Conservation (phyloP, 2,329 filamentous ascomycete species). For the Aaosphaeria pasadenensis region DNA sequence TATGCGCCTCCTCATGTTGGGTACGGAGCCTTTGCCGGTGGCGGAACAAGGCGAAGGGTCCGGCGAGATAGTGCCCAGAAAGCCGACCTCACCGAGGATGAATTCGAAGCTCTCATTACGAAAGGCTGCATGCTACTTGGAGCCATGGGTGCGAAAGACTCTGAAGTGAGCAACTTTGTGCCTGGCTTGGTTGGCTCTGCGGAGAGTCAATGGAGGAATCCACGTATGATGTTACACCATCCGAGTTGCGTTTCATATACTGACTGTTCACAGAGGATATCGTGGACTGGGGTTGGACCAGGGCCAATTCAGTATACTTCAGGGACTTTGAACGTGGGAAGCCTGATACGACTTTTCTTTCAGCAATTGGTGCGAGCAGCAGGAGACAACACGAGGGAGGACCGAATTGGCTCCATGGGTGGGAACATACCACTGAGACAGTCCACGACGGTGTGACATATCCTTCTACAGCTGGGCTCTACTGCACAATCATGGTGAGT, state of each 20-base stretch:
- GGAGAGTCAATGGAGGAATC: background rate
- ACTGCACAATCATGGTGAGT: background rate
- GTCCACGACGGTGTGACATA: background rate
- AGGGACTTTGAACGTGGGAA: background rate
- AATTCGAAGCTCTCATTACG: background rate
- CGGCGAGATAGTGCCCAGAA: no score
- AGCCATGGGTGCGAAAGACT: background rate
- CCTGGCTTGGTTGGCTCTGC: background rate
- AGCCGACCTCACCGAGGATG: no score
- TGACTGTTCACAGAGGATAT: background rate
- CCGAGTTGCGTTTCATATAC: background rate
- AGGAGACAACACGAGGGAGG: background rate
- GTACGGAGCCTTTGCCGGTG: no score
- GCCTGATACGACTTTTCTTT: background rate
- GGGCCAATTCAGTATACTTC: background rate
- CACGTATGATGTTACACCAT: background rate
- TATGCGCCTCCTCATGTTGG: no score
- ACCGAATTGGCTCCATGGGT: background rate
- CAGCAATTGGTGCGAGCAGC: background rate
- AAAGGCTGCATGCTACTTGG: background rate
- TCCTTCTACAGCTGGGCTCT: background rate
- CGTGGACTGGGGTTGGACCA: background rate
- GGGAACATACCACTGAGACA: background rate
- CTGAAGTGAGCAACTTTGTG: background rate
- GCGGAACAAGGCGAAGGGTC: no score